Conservation (phyloP, 805 yeast species). For the Metschnikowia chrysomelidarum region DNA sequence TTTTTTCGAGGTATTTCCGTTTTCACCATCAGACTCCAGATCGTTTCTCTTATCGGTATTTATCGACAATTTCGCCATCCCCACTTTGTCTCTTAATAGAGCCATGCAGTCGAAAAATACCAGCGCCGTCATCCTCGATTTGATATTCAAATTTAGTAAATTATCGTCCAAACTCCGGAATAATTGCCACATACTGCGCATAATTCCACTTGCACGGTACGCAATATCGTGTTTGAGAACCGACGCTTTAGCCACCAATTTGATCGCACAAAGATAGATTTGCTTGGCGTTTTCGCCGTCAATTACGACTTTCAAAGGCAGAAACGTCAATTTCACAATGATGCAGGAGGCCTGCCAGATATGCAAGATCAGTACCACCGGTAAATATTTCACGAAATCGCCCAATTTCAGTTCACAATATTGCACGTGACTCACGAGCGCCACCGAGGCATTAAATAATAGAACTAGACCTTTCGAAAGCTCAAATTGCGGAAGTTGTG, state of each 20-base stretch:
- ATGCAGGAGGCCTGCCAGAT: slow-evolving; percentile 93
- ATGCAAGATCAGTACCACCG: slow-evolving; percentile 75
- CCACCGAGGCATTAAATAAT: slow-evolving; percentile 76
- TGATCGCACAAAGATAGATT: slow-evolving; percentile 64
- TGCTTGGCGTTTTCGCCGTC: slow-evolving; percentile 72
- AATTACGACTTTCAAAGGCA: slow-evolving; percentile 62
- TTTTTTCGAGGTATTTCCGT: slow-evolving; percentile 34
- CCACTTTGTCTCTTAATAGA: slow-evolving; percentile 81
- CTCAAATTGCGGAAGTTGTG: slow-evolving; percentile 52
- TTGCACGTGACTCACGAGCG: slow-evolving; percentile 65
- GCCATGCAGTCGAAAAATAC: slow-evolving; percentile 90
- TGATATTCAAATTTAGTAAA: slow-evolving; percentile 51
- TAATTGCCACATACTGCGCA: slow-evolving; percentile 91
- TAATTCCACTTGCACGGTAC: slow-evolving; percentile 87
- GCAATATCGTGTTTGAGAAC: slow-evolving; percentile 90
- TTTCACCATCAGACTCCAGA: slow-evolving; percentile 23
- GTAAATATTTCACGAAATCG: slow-evolving; percentile 70
- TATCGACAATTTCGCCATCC: slow-evolving; percentile 65
- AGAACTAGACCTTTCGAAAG: slow-evolving; percentile 70
- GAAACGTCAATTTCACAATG: slow-evolving; percentile 74
- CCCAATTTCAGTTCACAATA: slow-evolving; percentile 57
- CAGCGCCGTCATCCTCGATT: slow-evolving; percentile 88
- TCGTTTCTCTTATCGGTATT: slow-evolving; percentile 24
- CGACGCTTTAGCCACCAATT: slow-evolving; percentile 73
- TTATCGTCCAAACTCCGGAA: slow-evolving; percentile 66